phyloP scores from a whole-genome alignment of 768 basidiomycete genomes.

The Lactarius deliciosus region DNA sequence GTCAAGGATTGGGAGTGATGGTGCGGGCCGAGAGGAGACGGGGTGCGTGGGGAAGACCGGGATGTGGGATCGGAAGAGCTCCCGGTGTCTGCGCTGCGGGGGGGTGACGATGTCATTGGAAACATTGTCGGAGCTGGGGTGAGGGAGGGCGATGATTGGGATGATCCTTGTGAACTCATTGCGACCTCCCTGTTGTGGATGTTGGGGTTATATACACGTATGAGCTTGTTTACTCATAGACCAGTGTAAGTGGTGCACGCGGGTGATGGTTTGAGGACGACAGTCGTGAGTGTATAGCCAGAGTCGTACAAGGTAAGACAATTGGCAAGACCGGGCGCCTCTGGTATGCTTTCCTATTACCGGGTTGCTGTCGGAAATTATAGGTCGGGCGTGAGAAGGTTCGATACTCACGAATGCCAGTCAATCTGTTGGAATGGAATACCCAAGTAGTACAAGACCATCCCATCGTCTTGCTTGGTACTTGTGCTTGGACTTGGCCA shows the following conservation, averaged over 20 bases:
- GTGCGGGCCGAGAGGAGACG: constrained; percentile 22
- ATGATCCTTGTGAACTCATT: constrained; percentile 7
- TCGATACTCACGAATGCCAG: too few relatives aligned
- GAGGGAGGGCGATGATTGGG: background rate
- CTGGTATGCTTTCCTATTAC: background rate
- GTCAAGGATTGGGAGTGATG: constrained; percentile 10
- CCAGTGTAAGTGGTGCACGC: background rate
- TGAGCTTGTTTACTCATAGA: background rate
- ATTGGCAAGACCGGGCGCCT: background rate
- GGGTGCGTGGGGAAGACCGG: constrained; percentile 6
- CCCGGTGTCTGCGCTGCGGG: background rate
- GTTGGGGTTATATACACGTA: background rate
- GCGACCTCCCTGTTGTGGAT: background rate
- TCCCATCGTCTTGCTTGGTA: too few relatives aligned
- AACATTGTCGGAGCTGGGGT: background rate
- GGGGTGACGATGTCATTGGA: background rate
- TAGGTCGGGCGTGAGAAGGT: too few relatives aligned
- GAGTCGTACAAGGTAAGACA: background rate
- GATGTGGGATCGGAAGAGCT: background rate
- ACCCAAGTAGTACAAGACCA: too few relatives aligned
- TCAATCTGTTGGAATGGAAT: background rate
- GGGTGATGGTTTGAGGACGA: background rate
- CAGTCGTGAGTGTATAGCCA: background rate
- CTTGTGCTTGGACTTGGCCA: background rate
- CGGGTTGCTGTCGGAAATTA: background rate